Conservation (phyloP, 179 eudicot species). For the Pouteria campechiana region DNA sequence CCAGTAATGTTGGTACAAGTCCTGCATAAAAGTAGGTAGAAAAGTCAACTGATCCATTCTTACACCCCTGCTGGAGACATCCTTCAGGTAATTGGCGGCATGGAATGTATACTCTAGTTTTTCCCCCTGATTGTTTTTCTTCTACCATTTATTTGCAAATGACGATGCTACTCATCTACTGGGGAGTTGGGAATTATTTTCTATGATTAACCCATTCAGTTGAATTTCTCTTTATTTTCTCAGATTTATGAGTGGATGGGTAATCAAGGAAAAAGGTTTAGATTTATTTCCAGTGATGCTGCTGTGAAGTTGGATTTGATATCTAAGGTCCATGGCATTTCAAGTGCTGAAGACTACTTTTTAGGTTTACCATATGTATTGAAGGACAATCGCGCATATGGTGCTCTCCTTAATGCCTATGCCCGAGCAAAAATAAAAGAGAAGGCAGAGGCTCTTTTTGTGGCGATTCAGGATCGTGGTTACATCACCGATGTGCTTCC, state of each 20-base stretch:
- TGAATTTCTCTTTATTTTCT: conserved; percentile 1
- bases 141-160: too few species aligned
- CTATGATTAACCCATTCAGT: not conserved
- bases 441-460: conserved; percentile 63
- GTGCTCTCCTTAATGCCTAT: conserved; percentile 80
- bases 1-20: too few species aligned
- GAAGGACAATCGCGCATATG: conserved; percentile 62
- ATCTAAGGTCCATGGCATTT: conserved; percentile 68
- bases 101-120: too few species aligned
- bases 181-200: too few species aligned
- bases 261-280: conserved; percentile 45
- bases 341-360: conserved; percentile 75
- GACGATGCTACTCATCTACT: too few species aligned
- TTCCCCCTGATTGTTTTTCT: too few species aligned
- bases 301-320: conserved; percentile 85
- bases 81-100: too few species aligned
- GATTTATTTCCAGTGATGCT: conserved; percentile 50
- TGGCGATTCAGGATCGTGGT: conserved; percentile 41
- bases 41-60: too few species aligned
- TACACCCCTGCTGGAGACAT: too few species aligned
- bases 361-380: conserved; percentile 32
- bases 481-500: conserved; percentile 49
- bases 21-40: too few species aligned
- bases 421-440: conserved; percentile 45
- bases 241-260: conserved; percentile 94